phyloP scores from a whole-genome alignment of 208 protist genomes.

The Acanthamoeba royreba region DNA sequence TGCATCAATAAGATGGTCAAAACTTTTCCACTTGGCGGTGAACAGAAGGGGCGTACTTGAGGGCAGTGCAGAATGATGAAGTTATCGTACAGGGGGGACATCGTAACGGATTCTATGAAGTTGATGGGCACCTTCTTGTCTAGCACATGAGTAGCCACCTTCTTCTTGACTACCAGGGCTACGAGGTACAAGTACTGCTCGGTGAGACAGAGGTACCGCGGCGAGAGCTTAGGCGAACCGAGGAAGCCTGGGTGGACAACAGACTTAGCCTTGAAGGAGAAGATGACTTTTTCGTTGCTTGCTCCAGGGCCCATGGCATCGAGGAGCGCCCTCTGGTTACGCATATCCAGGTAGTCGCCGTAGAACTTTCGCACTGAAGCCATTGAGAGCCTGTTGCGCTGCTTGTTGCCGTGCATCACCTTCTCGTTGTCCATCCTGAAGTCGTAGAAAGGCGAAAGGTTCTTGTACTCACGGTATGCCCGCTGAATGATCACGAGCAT shows the following conservation, averaged over 20 bases:
- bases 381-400: conserved; percentile 45
- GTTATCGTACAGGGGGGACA: conserved; percentile 28
- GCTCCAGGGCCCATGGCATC: conserved; percentile 32
- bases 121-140: conserved; percentile 25
- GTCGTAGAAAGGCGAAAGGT: conserved; percentile 5
- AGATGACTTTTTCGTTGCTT: conserved; percentile 22
- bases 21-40: neutral
- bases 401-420: conserved; percentile 42
- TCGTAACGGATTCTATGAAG: neutral
- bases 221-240: neutral
- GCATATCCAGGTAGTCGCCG: conserved; percentile 52
- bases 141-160: conserved; percentile 42
- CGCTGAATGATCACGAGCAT: conserved; percentile 49
- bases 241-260: conserved; percentile 18
- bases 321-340: neutral
- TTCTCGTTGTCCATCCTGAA: conserved; percentile 31
- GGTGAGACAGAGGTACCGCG: conserved; percentile 29
- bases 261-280: conserved; percentile 16
- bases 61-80: conserved; percentile 11
- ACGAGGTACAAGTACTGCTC: neutral
- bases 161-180: conserved; percentile 35
- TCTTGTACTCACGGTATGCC: conserved; percentile 24
- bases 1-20: neutral
- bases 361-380: conserved; percentile 38
- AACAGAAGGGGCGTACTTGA: neutral